These are phyloP conservation scores for Sclerotiophoma versabilis DNA, from an alignment of 2,329 filamentous ascomycete species.

Conservation along the genomic window DNA sequence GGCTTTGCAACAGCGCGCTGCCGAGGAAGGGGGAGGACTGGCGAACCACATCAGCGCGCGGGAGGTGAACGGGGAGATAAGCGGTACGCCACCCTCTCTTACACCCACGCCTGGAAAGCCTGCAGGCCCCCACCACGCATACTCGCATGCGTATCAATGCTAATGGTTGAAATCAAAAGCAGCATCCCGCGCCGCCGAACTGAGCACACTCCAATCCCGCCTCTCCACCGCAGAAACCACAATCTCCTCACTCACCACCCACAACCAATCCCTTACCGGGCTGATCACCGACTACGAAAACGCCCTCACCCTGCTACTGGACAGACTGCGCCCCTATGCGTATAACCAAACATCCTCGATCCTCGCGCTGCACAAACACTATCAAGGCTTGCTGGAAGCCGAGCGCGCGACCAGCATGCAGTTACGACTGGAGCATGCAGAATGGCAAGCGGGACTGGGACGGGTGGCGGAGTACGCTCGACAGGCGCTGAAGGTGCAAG, in stretches of 20 bases:
- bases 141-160: too few species aligned
- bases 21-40: slow-evolving; percentile 40
- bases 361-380: slow-evolving; percentile 57
- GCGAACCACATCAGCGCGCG: slow-evolving; percentile 24
- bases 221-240: slow-evolving; percentile 39
- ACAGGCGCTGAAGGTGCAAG: slow-evolving; percentile 48
- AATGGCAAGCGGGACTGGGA: slow-evolving; percentile 57
- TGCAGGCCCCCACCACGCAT: not conserved
- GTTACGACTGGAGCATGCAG: slow-evolving; percentile 56
- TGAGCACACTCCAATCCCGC: slow-evolving; percentile 41
- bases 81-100: slow-evolving; percentile 29
- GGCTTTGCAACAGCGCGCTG: slow-evolving; percentile 46
- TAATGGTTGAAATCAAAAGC: slow-evolving; percentile 23
- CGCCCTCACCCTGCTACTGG: slow-evolving; percentile 47
- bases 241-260: slow-evolving; percentile 32
- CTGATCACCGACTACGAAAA: slow-evolving; percentile 54
- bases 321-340: slow-evolving; percentile 44
- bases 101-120: not conserved
- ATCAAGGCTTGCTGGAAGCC: slow-evolving; percentile 53
- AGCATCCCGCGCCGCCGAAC: slow-evolving; percentile 40
- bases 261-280: slow-evolving; percentile 33
- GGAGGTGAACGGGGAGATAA: slow-evolving; percentile 48
- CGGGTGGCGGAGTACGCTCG: slow-evolving; percentile 54
- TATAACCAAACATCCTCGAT: slow-evolving; percentile 41
- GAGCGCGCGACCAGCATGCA: slow-evolving; percentile 55